phyloP scores from a whole-genome alignment of 768 basidiomycete genomes.

The Crucibulum laeve region DNA sequence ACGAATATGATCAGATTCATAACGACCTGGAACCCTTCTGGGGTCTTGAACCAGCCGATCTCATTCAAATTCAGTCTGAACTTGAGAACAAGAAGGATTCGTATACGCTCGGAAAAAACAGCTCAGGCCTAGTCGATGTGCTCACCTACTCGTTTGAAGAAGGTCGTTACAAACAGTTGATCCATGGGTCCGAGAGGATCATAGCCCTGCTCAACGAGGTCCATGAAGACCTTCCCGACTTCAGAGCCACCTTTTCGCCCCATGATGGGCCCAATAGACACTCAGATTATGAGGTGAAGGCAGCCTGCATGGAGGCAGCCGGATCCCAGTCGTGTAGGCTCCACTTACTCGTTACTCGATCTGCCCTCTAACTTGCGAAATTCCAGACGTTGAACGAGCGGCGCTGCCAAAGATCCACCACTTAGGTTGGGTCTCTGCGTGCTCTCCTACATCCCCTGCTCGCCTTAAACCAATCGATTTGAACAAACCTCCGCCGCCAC shows the following conservation, averaged over 20 bases:
- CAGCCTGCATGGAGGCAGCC: slow-evolving; percentile 23
- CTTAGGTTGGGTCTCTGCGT: slow-evolving; percentile 36
- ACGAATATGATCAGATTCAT: slow-evolving; percentile 79
- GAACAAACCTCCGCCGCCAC: slow-evolving; percentile 26
- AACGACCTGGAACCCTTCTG: slow-evolving; percentile 84
- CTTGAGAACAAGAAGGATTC: slow-evolving; percentile 33
- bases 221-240: slow-evolving; percentile 35
- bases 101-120: slow-evolving; percentile 36
- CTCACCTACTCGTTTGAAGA: slow-evolving; percentile 29
- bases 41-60: slow-evolving; percentile 47
- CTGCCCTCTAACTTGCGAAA: no score
- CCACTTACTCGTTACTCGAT: no score
- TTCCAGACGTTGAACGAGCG: slow-evolving; percentile 9
- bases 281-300: slow-evolving; percentile 27
- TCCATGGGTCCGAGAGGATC: slow-evolving; percentile 21
- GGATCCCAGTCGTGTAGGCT: slow-evolving; percentile 19
- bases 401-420: slow-evolving; percentile 26
- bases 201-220: slow-evolving; percentile 34
- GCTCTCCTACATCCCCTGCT: slow-evolving; percentile 31
- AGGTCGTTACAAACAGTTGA: slow-evolving; percentile 31
- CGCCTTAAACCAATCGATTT: slow-evolving; percentile 28
- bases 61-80: slow-evolving; percentile 29
- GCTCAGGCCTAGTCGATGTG: slow-evolving; percentile 19
- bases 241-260: slow-evolving; percentile 41
- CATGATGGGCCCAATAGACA: slow-evolving; percentile 38